Percentiles rank a stretch among this genome's conserved stretches.
Evolutionary conservation across 345 rosid genomes (phyloP).

Genomic region (Citrus hindsii): DNA sequence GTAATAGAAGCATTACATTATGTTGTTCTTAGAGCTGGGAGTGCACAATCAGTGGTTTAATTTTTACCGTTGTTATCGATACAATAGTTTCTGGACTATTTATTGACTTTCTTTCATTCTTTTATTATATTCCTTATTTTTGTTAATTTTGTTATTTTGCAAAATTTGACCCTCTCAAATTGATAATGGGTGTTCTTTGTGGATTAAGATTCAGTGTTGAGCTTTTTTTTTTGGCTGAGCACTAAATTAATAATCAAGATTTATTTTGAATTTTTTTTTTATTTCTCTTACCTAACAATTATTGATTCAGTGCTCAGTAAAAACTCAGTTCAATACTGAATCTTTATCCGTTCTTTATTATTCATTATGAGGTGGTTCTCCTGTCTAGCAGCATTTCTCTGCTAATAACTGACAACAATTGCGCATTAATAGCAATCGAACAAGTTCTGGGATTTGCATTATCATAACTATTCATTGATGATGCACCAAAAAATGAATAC

Average conservation of each 20-base stretch:
- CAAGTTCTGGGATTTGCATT: not conserved
- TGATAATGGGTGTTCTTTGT: not conserved
- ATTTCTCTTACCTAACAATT: no score
- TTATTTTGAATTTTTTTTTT: no score
- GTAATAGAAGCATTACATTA: not conserved
- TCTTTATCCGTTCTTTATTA: accelerated
- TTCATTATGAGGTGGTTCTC: not conserved
- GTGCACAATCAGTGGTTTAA: not conserved
- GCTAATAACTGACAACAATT: not conserved
- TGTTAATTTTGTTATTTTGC: not conserved
- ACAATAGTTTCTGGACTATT: not conserved
- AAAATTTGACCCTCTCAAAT: not conserved
- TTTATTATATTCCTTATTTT: not conserved
- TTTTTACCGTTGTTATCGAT: not conserved
- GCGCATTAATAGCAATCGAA: not conserved
- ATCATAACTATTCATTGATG: not conserved
- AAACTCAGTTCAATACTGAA: no score
- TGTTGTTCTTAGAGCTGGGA: not conserved
- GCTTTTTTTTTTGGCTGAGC: no score
- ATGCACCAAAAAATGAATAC: not conserved
- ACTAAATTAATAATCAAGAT: no score
- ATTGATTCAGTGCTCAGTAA: no score
- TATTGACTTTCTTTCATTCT: not conserved
- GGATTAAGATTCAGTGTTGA: no score
- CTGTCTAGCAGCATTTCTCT: not conserved